These are phyloP conservation scores for Cryphonectria carpinicola DNA, from an alignment of 2,329 filamentous ascomycete species.

Conservation along the genomic window DNA sequence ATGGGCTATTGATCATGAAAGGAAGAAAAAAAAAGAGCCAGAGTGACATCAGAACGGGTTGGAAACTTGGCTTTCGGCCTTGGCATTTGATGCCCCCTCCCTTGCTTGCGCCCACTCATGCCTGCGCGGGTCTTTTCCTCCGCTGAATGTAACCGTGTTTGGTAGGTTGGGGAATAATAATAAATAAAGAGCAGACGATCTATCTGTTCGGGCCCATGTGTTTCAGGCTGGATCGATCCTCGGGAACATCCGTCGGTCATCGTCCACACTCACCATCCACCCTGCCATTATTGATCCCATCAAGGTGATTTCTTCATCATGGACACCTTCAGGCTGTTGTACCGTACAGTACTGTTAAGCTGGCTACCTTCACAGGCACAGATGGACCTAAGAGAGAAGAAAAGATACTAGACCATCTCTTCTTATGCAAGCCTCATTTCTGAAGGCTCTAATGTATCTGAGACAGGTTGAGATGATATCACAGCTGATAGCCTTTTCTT, in stretches of 20 bases:
- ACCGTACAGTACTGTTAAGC: too few species aligned
- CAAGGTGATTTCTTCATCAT: background rate
- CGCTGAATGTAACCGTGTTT: background rate
- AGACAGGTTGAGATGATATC: background rate
- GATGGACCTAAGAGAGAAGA: background rate
- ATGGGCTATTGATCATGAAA: background rate
- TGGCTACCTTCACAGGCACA: background rate
- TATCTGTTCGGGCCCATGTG: background rate
- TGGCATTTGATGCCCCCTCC: constrained; percentile 3
- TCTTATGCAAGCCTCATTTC: background rate
- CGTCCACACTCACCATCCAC: background rate
- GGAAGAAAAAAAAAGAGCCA: background rate
- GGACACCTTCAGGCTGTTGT: background rate
- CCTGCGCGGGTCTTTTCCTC: constrained; percentile 2
- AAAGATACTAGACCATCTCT: background rate
- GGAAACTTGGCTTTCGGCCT: constrained; percentile 12
- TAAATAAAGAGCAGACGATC: background rate
- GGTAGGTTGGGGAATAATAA: background rate
- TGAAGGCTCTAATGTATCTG: background rate
- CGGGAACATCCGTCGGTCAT: background rate
- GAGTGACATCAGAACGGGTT: constrained; percentile 12
- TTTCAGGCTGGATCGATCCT: background rate
- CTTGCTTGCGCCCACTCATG: background rate
- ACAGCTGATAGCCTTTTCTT: background rate
- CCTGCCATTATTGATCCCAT: background rate